Percentiles rank a stretch among this genome's conserved stretches.
phyloP scores from a whole-genome alignment of 345 rosid genomes.

The Euphorbia tirucalli region DNA sequence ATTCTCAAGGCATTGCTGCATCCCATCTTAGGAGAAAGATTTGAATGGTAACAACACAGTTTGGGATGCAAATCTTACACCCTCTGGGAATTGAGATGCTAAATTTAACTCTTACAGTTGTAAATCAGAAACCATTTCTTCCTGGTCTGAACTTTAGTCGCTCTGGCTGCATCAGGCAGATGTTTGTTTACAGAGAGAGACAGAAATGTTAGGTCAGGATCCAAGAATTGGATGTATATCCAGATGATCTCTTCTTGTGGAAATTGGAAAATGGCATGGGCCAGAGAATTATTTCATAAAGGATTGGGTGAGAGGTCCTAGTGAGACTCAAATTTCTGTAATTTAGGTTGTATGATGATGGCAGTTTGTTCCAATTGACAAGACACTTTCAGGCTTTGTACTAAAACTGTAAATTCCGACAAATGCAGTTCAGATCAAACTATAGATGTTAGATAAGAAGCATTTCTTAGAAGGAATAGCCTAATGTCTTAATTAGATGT shows the following conservation, averaged over 20 bases:
- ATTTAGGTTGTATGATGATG: background rate
- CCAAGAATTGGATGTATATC: background rate
- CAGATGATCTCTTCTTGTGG: too few relatives aligned
- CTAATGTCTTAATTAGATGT: background rate
- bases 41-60: too few relatives aligned
- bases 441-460: too few relatives aligned
- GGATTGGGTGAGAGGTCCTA: background rate
- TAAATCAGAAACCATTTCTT: too few relatives aligned
- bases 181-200: too few relatives aligned
- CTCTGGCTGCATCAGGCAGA: background rate
- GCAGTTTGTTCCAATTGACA: background rate
- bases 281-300: background rate
- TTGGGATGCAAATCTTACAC: too few relatives aligned
- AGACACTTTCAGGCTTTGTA: background rate
- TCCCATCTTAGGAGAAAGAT: background rate
- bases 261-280: background rate
- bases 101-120: too few relatives aligned
- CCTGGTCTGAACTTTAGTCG: background rate
- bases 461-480: too few relatives aligned
- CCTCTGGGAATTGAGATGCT: background rate
- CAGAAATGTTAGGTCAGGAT: background rate
- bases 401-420: background rate
- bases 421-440: background rate
- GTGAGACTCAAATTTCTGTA: too few relatives aligned
- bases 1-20: background rate